Base-by-base conservation (phyloP, 176 grass and related monocot species). In the Carex scoparia region DNA sequence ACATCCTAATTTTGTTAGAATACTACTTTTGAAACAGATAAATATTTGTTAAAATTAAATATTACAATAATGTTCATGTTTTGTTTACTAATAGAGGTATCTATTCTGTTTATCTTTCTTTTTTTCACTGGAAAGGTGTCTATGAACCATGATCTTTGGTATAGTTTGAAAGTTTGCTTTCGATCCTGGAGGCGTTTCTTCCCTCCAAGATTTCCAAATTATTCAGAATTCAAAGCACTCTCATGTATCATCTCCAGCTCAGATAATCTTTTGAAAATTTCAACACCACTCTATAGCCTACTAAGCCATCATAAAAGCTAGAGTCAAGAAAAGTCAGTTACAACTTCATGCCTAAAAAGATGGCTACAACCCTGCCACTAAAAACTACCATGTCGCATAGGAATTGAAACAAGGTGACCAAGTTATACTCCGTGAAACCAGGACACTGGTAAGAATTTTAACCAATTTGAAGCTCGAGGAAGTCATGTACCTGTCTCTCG, bases 401-500 rank as follows among this genome's bases (percentile, higher is more conserved):
- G 31, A 46, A n/a, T 19, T 1, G 48, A 19, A 19, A 19, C 10
- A 44, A 19, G 7, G 48, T 46, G 16, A 19, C 38, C 38, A 72
- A 72, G 8, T 72, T 18, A 48, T 48, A 11, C 37, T 40, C 15
- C 9, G 19, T 46, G 12, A 44, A 72, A 48, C 69, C 49, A 55
- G 5, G 27, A 56, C 11, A 76, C 19, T 33, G 11, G 73, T 56
- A 77, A 79, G 77, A 90, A 90, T 87, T 19, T 77, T 30, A 77
- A 77, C 49, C 11, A 31, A 35, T 78, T 13, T 78, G 8, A 77
- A 77, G 23, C 49, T 33, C 33, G 73, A 54, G 49, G 6, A 55
- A 51, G 73, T 32, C 28, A 58, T 56, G 31, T 90, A 99, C 97
- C 93, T 99, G 96, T 15, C 97, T 93, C 67, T 99, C 97, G 0